These are phyloP conservation scores for Tieghemiomyces parasiticus DNA, from an alignment of 192 early-diverging fungal species.

Conservation along the genomic window DNA sequence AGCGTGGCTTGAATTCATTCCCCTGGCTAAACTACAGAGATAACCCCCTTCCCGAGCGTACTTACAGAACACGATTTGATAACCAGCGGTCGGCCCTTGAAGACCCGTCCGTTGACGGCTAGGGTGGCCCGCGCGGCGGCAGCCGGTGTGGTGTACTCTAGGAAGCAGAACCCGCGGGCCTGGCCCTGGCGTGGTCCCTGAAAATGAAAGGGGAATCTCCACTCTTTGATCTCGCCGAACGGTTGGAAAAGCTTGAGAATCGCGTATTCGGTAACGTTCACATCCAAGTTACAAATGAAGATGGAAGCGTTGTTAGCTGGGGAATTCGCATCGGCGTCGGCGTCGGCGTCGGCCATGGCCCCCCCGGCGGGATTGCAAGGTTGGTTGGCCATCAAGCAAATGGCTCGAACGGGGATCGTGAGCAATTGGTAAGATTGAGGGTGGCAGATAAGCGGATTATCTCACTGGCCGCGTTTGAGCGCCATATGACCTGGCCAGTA, in stretches of 20 bases:
- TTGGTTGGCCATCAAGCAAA: no score
- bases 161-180: constrained; percentile 54
- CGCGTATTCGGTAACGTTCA: constrained; percentile 44
- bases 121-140: constrained; percentile 37
- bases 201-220: constrained; percentile 51
- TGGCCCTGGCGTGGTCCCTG: constrained; percentile 46
- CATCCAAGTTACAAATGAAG: constrained; percentile 54
- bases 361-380: no score
- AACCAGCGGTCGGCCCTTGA: constrained; percentile 37
- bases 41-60: no score
- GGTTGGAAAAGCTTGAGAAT: constrained; percentile 52
- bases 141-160: constrained; percentile 34
- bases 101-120: constrained; percentile 31
- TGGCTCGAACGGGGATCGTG: no score
- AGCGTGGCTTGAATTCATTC: constrained; percentile 13
- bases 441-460: no score
- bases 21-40: constrained; percentile 14
- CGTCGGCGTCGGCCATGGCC: no score
- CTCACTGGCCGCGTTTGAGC: no score
- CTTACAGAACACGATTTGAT: constrained; percentile 46
- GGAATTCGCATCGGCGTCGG: background rate
- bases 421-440: no score
- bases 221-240: constrained; percentile 43
- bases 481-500: no score
- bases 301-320: constrained; percentile 12